phyloP scores from a whole-genome alignment of 75 land plant species.

The Sequoiadendron giganteum region DNA sequence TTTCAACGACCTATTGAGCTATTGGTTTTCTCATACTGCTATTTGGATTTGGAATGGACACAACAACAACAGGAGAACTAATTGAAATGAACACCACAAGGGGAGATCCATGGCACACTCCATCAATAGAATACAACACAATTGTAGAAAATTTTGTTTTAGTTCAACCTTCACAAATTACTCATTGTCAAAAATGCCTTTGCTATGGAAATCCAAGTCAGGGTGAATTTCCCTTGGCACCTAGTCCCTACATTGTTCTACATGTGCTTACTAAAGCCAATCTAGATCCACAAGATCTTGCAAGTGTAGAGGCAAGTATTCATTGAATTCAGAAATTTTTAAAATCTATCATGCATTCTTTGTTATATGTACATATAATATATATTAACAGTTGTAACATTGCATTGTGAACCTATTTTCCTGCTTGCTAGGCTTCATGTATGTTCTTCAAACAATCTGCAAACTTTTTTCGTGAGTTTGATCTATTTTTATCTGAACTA shows the following conservation, averaged over 20 bases:
- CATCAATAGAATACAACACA: constrained; percentile 28
- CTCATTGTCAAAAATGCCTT: constrained; percentile 47
- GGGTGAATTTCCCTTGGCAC: constrained; percentile 78
- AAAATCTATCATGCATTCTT: background rate
- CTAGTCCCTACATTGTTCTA: constrained; percentile 79
- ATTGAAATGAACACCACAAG: constrained; percentile 50
- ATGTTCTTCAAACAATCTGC: constrained; percentile 79
- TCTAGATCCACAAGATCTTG: constrained; percentile 82
- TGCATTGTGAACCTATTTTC: constrained; percentile 22
- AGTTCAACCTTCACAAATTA: constrained; percentile 27
- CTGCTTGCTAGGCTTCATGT: constrained; percentile 68
- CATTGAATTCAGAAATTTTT: background rate
- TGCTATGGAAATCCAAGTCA: constrained; percentile 67
- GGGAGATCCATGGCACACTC: constrained; percentile 28
- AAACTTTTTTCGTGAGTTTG: constrained; percentile 62
- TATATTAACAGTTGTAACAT: constrained; percentile 39
- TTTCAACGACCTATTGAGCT: background rate
- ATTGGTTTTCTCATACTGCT: background rate
- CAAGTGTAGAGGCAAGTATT: constrained; percentile 77
- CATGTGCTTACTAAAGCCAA: constrained; percentile 79
- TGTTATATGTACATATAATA: background rate
- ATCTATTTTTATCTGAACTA: constrained; percentile 76
- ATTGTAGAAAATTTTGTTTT: constrained; percentile 23
- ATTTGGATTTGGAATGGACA: constrained; percentile 7
- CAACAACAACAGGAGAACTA: background rate